These are phyloP conservation scores for Xylaria intraflava DNA, from an alignment of 495 filamentous ascomycete genomes.

Conservation along the genomic window DNA sequence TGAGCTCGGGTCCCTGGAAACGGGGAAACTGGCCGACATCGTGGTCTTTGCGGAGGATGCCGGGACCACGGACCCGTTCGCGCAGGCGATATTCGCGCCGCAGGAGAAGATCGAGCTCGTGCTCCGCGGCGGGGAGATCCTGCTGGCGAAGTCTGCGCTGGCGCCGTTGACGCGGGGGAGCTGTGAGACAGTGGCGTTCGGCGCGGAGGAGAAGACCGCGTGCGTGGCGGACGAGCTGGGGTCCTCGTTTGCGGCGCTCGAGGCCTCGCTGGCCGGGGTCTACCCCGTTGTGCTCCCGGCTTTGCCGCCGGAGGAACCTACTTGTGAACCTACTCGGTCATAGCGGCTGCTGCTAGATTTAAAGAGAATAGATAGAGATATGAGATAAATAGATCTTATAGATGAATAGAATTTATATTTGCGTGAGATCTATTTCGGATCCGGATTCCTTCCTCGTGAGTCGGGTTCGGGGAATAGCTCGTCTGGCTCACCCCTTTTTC, in stretches of 20 bases:
- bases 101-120: conserved; percentile 10
- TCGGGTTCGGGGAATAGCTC: no score
- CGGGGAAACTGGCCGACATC: conserved; percentile 10
- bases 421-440: no score
- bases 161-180: not conserved
- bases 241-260: conserved; percentile 6
- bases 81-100: conserved; percentile 9
- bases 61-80: not conserved
- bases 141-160: not conserved
- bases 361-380: no score
- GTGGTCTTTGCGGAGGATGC: not conserved
- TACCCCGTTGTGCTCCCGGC: conserved; percentile 13
- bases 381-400: no score
- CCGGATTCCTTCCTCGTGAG: no score
- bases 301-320: conserved; percentile 10
- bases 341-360: no score
- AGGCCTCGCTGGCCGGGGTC: conserved; percentile 3
- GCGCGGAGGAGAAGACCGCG: not conserved
- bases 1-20: conserved; percentile 5
- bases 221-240: conserved; percentile 10
- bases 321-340: conserved; percentile 2
- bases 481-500: no score
- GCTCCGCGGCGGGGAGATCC: conserved; percentile 6
- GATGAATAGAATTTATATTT: no score
- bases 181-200: conserved; percentile 2